Base-by-base conservation (phyloP, 345 rosid species). In the Hypericum perforatum region DNA sequence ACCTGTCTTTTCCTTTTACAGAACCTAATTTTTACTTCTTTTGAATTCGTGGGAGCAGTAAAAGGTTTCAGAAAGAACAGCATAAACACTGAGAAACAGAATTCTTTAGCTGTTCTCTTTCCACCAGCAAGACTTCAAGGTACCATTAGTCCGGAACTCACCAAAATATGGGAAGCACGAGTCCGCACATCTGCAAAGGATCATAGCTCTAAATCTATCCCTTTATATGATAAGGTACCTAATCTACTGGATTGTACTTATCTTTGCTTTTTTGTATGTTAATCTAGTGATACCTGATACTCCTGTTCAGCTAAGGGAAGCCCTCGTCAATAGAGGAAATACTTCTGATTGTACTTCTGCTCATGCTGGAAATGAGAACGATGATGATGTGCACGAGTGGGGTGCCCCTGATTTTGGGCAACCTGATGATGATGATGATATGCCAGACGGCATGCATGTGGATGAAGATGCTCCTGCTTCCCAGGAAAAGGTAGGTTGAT, bases 81-180 rank as follows among this genome's bases (percentile, higher is more conserved):
- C 39, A 47, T 39, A 38, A 74, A 56, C 54, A 60, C 74, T 54
- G 16, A 54, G 5, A 77, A 69, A 63, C 70, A 45, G 67, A 52
- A 11, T 40, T 76, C 79, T 37, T 41, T 80, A 60, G 55, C 67
- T 60, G 38, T 79, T 47, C 54, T 82, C 54, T 88, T 92, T 70
- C 98, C 98, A 60, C 89, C 79, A 55, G 94, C 97, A 59, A 82
- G 52, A 71, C 53, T 76, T 62, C 68, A 54, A 39, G 95, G 97
- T 51, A 57, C 91, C 47, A 71, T 92, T 52, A 77, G 87, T 71
- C 76, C 87, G 1, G 98, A 92, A 63, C 73, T 92, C 64, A 66
- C 32, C 36, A 65, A 78, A 63, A 65, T 82, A 13, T 92, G 94
- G 95, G 82, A 85, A 65, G 60, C 46, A 32, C 72, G 16, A 11